Percentiles rank a stretch among this genome's conserved stretches.
Evolutionary conservation across 2,329 filamentous ascomycete genomes (phyloP).

Genomic region (Domatiomyces globalis): DNA sequence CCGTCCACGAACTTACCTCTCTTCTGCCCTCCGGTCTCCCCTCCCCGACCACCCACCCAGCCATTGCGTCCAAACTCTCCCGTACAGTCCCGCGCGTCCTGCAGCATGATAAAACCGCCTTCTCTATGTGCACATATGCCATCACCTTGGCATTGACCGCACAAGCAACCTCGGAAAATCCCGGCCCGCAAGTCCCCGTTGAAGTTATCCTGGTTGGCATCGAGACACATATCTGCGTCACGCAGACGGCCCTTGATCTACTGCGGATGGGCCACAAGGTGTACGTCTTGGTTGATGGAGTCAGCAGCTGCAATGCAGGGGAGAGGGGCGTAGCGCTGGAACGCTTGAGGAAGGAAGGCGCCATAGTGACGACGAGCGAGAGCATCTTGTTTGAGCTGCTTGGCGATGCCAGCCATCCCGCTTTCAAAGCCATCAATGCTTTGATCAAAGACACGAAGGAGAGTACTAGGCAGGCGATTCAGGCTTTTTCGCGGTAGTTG

Average conservation of each 20-base stretch:
- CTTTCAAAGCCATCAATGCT: conserved; percentile 57
- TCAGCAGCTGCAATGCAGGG: conserved; percentile 71
- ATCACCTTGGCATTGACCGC: conserved; percentile 27
- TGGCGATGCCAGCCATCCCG: conserved; percentile 59
- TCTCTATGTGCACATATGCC: conserved; percentile 65
- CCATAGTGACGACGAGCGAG: conserved; percentile 72
- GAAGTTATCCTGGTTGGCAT: conserved; percentile 75
- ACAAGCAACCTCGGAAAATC: conserved; percentile 12
- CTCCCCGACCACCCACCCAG: conserved; percentile 41
- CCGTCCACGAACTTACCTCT: conserved; percentile 57
- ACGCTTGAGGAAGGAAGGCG: conserved; percentile 60
- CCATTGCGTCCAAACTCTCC: conserved; percentile 30
- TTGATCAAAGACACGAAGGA: conserved; percentile 64
- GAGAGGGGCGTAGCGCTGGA: conserved; percentile 70
- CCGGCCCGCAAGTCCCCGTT: conserved; percentile 25
- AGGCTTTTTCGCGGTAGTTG: conserved; percentile 33
- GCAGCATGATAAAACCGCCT: conserved; percentile 62
- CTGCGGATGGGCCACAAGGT: conserved; percentile 61
- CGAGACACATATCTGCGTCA: conserved; percentile 86
- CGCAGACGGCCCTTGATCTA: conserved; percentile 78
- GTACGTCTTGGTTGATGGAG: conserved; percentile 77
- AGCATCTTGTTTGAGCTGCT: conserved; percentile 79
- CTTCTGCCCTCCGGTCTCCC: conserved; percentile 30
- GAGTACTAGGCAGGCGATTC: conserved; percentile 56
- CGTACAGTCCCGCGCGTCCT: neutral